These are phyloP conservation scores for Penicillium cosmopolitanum DNA, from an alignment of 495 filamentous ascomycete genomes.

Conservation along the genomic window DNA sequence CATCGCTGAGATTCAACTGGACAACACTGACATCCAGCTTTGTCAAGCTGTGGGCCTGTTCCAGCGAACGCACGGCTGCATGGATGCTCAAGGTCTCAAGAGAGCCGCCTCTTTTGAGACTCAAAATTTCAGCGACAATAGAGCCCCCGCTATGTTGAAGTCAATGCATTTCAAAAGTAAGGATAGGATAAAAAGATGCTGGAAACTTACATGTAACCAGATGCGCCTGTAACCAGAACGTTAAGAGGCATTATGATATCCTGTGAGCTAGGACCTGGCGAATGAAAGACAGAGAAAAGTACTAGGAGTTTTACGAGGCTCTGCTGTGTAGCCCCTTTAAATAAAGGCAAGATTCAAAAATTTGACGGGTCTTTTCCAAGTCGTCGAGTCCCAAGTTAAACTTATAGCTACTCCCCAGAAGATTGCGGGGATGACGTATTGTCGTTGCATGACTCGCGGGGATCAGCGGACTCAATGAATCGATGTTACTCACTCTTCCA, in stretches of 20 bases:
- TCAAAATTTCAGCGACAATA: conserved; percentile 2
- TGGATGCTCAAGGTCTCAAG: conserved; percentile 4
- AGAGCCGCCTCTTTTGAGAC: conserved; percentile 1
- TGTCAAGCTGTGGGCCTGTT: conserved; percentile 13
- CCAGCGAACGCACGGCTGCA: conserved; percentile 13
- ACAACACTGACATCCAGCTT: conserved; percentile 1
- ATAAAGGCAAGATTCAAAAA: neutral
- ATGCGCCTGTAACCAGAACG: conserved; percentile 8
- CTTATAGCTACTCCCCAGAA: neutral
- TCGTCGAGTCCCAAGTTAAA: no score
- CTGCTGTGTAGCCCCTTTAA: neutral
- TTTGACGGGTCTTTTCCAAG: neutral
- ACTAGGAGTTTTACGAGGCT: neutral
- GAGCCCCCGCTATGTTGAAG: conserved; percentile 1
- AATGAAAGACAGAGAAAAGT: neutral
- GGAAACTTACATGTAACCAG: conserved; percentile 5
- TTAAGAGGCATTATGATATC: neutral
- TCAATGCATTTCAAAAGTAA: neutral
- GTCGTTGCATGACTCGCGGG: neutral
- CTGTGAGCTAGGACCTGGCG: neutral
- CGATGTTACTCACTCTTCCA: neutral
- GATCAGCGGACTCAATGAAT: neutral
- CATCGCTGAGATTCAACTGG: conserved; percentile 12
- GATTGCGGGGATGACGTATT: neutral
- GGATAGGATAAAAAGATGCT: neutral